Base-by-base conservation (phyloP, 257 asterid genomes). In the Misopates orontium region DNA sequence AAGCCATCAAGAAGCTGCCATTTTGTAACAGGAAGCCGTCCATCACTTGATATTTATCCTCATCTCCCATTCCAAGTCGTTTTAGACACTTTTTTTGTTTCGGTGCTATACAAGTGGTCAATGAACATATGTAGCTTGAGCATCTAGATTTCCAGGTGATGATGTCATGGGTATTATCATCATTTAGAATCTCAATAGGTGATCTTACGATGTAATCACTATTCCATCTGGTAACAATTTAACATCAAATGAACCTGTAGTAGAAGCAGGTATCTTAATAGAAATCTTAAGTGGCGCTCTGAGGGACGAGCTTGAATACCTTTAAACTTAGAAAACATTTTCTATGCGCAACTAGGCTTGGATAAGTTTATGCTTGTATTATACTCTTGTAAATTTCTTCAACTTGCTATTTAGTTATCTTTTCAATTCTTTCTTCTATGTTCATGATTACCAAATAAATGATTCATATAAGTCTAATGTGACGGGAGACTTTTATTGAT, bases 251-350 rank as follows among this genome's bases (percentile, higher is more conserved):
- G 45, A 40, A 18, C 28, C 22, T 17, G 56, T 41, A 39, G n/a
- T 50, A 10, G 45, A 58, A 59, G 15, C 51, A 40, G 31, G 58
- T n/a, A 22, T 19, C 8, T 52, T 5, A 28, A 28, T 64, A 48
- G 60, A 31, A 56, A 66, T 58, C 64, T 60, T 23, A 62, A 71
- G 69, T 51, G 62, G 66, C 72, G 50, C 57, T 60, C 20, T 57
- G 70, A 67, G 69, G 40, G 1, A 4, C 8, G 42, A 56, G 36
- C n/a, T n/a, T n/a, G 58, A 54, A 67, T 56, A 40, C 18, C 36
- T 64, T 21, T 20, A 47, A 48, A 50, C 7, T 10, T 55, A 32
- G n/a, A 17, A 36, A 31, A 19, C 45, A 65, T 62, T 45, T 49
- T 54, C 49, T 25, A 56, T 22, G 16, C 10, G 9, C 21, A 50